These are phyloP conservation scores for Scenedesmus sp. DNA, from an alignment of 163 green algal species.

Conservation along the genomic window DNA sequence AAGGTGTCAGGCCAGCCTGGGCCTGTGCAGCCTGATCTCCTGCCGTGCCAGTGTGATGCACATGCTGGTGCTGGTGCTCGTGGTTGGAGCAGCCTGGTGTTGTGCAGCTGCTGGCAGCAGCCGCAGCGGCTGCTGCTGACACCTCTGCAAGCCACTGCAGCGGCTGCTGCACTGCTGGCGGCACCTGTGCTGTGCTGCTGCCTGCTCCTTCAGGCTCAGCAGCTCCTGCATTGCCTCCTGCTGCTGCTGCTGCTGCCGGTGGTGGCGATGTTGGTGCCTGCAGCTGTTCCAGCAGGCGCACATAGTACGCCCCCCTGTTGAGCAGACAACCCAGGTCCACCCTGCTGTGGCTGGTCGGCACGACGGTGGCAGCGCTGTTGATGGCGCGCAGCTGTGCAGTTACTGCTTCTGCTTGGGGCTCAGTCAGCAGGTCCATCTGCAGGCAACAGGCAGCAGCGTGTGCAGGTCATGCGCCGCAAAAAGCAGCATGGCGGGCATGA, in stretches of 20 bases:
- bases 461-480: no score
- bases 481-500: no score
- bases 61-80: background rate
- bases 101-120: slow-evolving; percentile 9
- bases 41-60: background rate
- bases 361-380: slow-evolving; percentile 78
- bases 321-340: slow-evolving; percentile 81
- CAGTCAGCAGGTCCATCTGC: slow-evolving; percentile 80
- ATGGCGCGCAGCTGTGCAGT: slow-evolving; percentile 71
- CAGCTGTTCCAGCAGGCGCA: slow-evolving; percentile 6
- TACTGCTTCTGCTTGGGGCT: slow-evolving; percentile 66
- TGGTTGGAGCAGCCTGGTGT: slow-evolving; percentile 15
- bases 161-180: slow-evolving; percentile 22
- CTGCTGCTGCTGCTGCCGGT: slow-evolving; percentile 1
- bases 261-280: background rate
- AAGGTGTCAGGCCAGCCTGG: background rate
- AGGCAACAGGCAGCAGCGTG: background rate
- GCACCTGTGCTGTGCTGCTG: background rate
- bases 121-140: background rate
- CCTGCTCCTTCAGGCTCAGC: background rate
- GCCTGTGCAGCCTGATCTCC: slow-evolving; percentile 23
- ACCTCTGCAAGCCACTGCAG: slow-evolving; percentile 26
- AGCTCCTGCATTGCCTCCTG: background rate
- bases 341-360: slow-evolving; percentile 68
- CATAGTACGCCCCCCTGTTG: slow-evolving; percentile 68